Percentiles rank a stretch among this genome's conserved stretches.
Evolutionary conservation across 805 yeast genomes (phyloP).

Genomic region (Tetrapisispora pingtungensis): DNA sequence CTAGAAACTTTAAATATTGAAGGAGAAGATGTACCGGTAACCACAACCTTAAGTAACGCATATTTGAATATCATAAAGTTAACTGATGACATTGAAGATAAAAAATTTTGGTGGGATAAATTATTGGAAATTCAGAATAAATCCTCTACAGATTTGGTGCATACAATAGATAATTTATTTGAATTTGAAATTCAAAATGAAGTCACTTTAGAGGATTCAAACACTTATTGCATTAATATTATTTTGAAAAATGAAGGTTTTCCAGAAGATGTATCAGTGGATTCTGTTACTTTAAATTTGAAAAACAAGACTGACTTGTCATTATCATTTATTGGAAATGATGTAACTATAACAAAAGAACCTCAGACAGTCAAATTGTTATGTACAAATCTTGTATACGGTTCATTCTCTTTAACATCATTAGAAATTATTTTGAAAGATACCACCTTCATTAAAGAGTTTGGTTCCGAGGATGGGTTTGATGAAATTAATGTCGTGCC

Average conservation of each 20-base stretch:
- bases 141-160: conserved; percentile 12
- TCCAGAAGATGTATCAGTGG: conserved; percentile 11
- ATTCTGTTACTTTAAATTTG: conserved; percentile 13
- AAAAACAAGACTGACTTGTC: conserved; percentile 11
- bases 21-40: conserved; percentile 18
- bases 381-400: conserved; percentile 17
- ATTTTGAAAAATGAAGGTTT: conserved; percentile 10
- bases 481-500: conserved; percentile 1
- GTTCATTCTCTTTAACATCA: conserved; percentile 14
- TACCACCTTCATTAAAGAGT: conserved; percentile 22
- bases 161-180: conserved; percentile 20
- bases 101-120: conserved; percentile 19
- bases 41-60: conserved; percentile 23
- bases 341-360: conserved; percentile 6
- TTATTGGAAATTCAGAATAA: conserved; percentile 14
- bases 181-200: conserved; percentile 5
- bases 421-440: conserved; percentile 19
- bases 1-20: conserved; percentile 16
- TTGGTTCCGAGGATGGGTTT: conserved; percentile 1
- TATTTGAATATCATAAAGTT: conserved; percentile 22
- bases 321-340: conserved; percentile 8
- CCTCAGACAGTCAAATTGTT: conserved; percentile 7
- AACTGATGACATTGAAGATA: conserved; percentile 10
- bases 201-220: conserved; percentile 9
- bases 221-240: conserved; percentile 16